Evolutionary conservation across 164 flowering plant genomes (phyloP), one percentile per base, ranked within the genome.

Genomic region (Houttuynia cordata): DNA sequence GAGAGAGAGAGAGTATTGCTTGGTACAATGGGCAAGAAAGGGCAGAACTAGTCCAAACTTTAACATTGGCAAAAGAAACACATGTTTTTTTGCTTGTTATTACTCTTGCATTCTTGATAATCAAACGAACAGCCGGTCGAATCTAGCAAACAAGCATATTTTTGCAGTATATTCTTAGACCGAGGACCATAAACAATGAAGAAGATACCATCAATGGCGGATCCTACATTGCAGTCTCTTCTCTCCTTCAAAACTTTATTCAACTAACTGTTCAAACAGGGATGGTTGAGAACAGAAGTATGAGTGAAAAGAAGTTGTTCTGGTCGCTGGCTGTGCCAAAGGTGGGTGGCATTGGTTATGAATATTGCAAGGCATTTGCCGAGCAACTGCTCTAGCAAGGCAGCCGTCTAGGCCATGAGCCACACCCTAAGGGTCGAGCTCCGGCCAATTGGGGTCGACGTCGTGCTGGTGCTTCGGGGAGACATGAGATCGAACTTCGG

Each of bases 271-370:
- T n/a, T n/a, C n/a, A n/a, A n/a, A n/a, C n/a, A n/a, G 49, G 12
- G 17, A 10, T 3, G 15, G 9, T 42, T 42, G 12, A 14, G 17
- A 8, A 42, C 49, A 42, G 17, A 21, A 4, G 13, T 53, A 79
- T 76, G 81, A 65, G 57, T 53, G 70, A 70, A 24, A 57, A 51
- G 1, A 80, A 75, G 64, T 86, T 20, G 89, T 83, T 40, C 64
- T 86, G 13, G 69, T 83, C 61, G 83, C 89, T 0, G 93, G 93
- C 10, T 82, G 87, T 40, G 81, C 84, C 56, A 81, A 74, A 71
- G 88, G 89, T 0, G 89, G 88, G 89, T 0, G 89, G 87, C 67
- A 86, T 84, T 39, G 89, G 89, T 9, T 81, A 64, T 51, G 87
- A 82, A 51, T 82, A 82, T 42, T 82, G 87, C 79, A 75, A 69